phyloP scores from a whole-genome alignment of 192 early-diverging fungal genomes.

The Mortierella antarctica region DNA sequence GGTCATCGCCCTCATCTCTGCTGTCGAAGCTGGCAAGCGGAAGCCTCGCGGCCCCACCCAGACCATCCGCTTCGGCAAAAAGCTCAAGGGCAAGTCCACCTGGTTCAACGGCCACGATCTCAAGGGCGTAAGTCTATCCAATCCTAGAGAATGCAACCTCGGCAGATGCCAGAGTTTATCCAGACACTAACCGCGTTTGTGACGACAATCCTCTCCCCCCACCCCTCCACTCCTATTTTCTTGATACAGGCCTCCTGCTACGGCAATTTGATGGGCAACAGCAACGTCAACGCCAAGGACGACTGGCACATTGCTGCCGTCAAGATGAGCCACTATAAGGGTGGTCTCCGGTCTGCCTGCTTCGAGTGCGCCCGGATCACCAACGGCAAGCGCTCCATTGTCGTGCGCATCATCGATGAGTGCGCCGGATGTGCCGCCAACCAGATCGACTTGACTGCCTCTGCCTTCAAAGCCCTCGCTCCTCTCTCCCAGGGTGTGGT shows the following conservation, averaged over 20 bases:
- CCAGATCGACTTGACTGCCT: conserved; percentile 50
- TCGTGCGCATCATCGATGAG: conserved; percentile 51
- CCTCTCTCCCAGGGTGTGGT: conserved; percentile 25
- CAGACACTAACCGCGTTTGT: not conserved
- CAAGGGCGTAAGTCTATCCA: conserved; percentile 35
- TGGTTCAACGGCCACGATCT: conserved; percentile 47
- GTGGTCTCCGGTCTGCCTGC: conserved; percentile 24
- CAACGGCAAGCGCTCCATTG: conserved; percentile 6
- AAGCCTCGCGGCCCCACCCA: conserved; percentile 13
- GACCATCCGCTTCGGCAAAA: conserved; percentile 18
- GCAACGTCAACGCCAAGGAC: conserved; percentile 35
- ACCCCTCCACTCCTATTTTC: not conserved
- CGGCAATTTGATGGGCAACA: conserved; percentile 35
- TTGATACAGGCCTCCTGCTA: conserved; percentile 38
- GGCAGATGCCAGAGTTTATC: not conserved
- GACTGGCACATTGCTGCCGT: conserved; percentile 49
- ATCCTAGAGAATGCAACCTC: not conserved
- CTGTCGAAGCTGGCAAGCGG: conserved; percentile 23
- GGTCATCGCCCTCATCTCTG: conserved; percentile 25
- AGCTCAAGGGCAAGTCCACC: conserved; percentile 22
- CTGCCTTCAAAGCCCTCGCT: conserved; percentile 38
- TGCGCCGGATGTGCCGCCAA: conserved; percentile 41
- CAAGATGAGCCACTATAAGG: conserved; percentile 24
- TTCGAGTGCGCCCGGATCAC: conserved; percentile 52
- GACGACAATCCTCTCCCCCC: too few species aligned